Evolutionary conservation across 1,284 basidiomycete species (phyloP).

Genomic region (Exobasidium rhododendri): DNA sequence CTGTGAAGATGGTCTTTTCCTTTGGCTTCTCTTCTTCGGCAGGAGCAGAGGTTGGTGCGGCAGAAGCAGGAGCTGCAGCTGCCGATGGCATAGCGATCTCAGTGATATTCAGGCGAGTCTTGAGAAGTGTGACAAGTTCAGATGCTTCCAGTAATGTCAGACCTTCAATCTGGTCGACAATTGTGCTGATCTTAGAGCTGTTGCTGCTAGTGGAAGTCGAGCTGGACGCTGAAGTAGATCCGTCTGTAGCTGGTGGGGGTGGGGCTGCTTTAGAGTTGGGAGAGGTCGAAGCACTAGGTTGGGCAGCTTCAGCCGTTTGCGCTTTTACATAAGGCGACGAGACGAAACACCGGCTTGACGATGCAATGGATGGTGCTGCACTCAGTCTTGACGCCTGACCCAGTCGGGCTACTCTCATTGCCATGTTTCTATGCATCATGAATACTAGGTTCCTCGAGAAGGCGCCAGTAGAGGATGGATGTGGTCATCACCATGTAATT

Average conservation of each 20-base stretch:
- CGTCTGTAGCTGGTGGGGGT: constrained; percentile 14
- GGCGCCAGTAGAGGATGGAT: neutral
- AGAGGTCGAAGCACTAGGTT: neutral
- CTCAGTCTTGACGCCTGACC: constrained; percentile 1
- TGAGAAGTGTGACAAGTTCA: constrained; percentile 87
- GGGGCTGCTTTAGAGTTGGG: constrained; percentile 7
- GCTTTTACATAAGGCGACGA: neutral
- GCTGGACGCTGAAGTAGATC: neutral
- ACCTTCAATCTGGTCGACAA: constrained; percentile 90
- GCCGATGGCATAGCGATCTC: constrained; percentile 92
- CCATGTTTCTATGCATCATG: neutral
- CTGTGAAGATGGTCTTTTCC: constrained; percentile 96
- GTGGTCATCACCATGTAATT: neutral
- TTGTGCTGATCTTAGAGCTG: constrained; percentile 68
- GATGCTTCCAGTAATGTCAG: constrained; percentile 91
- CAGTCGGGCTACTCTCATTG: neutral
- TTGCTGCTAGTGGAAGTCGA: constrained; percentile 14
- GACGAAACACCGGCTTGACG: neutral
- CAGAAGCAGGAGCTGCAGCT: constrained; percentile 59
- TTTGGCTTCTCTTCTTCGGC: constrained; percentile 81
- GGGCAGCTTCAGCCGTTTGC: neutral
- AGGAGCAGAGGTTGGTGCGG: constrained; percentile 57
- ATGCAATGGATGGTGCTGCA: neutral
- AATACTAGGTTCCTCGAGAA: neutral
- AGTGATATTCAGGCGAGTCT: constrained; percentile 92